A percentile compares a stretch with the other conserved stretches of the same genome.
phyloP scores from a whole-genome alignment of 371 early-diverging fungal genomes.

The Circinella umbellata region DNA sequence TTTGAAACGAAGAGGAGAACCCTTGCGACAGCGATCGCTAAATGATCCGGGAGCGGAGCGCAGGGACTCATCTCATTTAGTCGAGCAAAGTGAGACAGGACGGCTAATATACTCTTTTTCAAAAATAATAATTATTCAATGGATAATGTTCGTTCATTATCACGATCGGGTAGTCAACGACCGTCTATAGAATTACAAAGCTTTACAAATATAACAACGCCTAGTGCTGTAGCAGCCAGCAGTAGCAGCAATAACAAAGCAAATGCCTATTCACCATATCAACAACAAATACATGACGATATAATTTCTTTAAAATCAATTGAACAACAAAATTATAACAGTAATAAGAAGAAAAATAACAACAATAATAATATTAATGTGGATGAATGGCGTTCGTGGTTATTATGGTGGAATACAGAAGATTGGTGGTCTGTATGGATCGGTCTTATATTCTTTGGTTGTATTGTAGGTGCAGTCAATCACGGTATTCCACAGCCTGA shows the following conservation, averaged over 20 bases:
- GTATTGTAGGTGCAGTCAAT: constrained; percentile 51
- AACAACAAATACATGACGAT: background rate
- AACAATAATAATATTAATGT: background rate
- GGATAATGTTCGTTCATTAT: background rate
- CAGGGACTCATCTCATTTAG: too few species aligned
- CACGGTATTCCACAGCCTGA: constrained; percentile 51
- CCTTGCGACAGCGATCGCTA: too few species aligned
- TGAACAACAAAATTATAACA: background rate
- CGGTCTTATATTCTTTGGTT: constrained; percentile 63
- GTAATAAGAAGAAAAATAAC: background rate
- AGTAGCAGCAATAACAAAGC: constrained; percentile 1
- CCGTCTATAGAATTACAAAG: background rate
- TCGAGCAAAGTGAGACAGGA: too few species aligned
- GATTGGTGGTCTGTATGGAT: constrained; percentile 74
- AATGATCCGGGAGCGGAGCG: too few species aligned
- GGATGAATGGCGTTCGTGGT: constrained; percentile 31
- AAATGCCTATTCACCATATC: background rate
- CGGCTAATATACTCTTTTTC: background rate
- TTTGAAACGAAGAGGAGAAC: too few species aligned
- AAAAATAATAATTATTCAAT: background rate
- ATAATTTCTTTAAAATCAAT: background rate
- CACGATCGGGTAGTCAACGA: background rate
- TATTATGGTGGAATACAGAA: constrained; percentile 67
- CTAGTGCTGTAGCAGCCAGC: background rate
- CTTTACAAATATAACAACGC: background rate